A percentile compares a stretch with the other conserved stretches of the same genome.
phyloP scores from a whole-genome alignment of 805 yeast species.

The Wickerhamiella vanderwaltii region DNA sequence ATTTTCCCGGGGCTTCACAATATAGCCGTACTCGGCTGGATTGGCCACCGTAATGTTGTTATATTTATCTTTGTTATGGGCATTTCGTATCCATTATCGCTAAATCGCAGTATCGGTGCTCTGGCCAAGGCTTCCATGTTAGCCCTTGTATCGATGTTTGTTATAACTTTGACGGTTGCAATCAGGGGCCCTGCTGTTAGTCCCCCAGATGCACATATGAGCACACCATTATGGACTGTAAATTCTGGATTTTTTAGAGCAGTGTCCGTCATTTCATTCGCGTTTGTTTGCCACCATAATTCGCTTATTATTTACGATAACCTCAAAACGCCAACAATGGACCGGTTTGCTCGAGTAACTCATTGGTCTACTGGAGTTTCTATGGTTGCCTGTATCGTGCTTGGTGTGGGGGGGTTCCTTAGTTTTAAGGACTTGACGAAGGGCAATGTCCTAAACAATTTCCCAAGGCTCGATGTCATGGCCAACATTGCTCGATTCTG shows the following conservation, averaged over 20 bases:
- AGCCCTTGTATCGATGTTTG: slow-evolving; percentile 72
- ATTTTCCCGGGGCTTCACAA: slow-evolving; percentile 37
- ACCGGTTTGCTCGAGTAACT: slow-evolving; percentile 61
- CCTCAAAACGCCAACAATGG: slow-evolving; percentile 59
- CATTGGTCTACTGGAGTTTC: slow-evolving; percentile 77
- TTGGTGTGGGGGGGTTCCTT: slow-evolving; percentile 70
- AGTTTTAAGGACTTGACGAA: slow-evolving; percentile 67
- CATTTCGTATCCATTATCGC: slow-evolving; percentile 71
- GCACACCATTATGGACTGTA: slow-evolving; percentile 34
- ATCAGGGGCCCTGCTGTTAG: slow-evolving; percentile 52
- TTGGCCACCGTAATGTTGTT: slow-evolving; percentile 56
- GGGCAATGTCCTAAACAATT: slow-evolving; percentile 82
- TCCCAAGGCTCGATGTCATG: slow-evolving; percentile 58
- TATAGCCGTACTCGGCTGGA: slow-evolving; percentile 35
- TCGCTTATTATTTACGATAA: slow-evolving; percentile 84
- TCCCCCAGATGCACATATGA: slow-evolving; percentile 26
- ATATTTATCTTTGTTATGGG: slow-evolving; percentile 57
- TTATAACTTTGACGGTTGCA: slow-evolving; percentile 63
- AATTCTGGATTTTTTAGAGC: slow-evolving; percentile 71
- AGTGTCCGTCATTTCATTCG: slow-evolving; percentile 86
- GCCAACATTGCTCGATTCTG: slow-evolving; percentile 82
- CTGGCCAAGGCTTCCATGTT: slow-evolving; percentile 78
- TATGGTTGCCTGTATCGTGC: slow-evolving; percentile 59
- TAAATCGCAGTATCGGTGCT: slow-evolving; percentile 66
- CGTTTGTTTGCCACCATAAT: slow-evolving; percentile 91